Conservation (phyloP, 495 filamentous ascomycete species). For the Apodospora peruviana region DNA sequence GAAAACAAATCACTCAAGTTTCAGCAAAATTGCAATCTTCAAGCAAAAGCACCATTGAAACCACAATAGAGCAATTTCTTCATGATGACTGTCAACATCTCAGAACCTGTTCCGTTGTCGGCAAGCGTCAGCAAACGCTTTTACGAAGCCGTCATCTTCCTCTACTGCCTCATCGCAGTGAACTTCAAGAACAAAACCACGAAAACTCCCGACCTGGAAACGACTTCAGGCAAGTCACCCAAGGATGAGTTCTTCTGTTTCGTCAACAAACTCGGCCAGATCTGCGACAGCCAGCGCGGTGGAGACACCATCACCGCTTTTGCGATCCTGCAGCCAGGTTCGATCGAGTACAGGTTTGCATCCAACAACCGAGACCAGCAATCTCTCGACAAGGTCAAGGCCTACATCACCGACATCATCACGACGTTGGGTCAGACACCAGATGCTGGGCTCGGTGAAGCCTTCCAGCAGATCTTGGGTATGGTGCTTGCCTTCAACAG, state of each 20-base stretch:
- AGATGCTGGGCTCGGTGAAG: background rate
- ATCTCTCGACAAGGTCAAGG: background rate
- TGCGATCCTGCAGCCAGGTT: slow-evolving; percentile 11
- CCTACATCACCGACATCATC: background rate
- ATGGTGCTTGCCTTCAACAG: slow-evolving; percentile 13
- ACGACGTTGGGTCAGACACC: background rate
- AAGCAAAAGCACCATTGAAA: background rate
- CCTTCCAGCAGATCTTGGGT: background rate
- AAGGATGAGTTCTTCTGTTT: slow-evolving; percentile 14
- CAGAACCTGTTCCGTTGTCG: background rate
- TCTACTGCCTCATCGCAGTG: slow-evolving; percentile 6
- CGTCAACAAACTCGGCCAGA: slow-evolving; percentile 22
- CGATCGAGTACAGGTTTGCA: slow-evolving; percentile 18
- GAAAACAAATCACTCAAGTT: background rate
- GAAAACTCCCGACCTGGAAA: slow-evolving; percentile 11
- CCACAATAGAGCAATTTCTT: background rate
- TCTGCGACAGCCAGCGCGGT: slow-evolving; percentile 15
- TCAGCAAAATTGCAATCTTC: background rate
- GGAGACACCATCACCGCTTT: slow-evolving; percentile 19
- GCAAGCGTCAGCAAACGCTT: slow-evolving; percentile 11
- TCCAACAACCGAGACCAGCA: background rate
- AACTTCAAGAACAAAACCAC: background rate
- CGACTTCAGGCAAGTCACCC: background rate
- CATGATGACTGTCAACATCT: background rate
- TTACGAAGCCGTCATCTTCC: slow-evolving; percentile 16